Evolutionary conservation across 2,329 filamentous ascomycete species (phyloP).

Genomic region (Cercospora brassicicola): DNA sequence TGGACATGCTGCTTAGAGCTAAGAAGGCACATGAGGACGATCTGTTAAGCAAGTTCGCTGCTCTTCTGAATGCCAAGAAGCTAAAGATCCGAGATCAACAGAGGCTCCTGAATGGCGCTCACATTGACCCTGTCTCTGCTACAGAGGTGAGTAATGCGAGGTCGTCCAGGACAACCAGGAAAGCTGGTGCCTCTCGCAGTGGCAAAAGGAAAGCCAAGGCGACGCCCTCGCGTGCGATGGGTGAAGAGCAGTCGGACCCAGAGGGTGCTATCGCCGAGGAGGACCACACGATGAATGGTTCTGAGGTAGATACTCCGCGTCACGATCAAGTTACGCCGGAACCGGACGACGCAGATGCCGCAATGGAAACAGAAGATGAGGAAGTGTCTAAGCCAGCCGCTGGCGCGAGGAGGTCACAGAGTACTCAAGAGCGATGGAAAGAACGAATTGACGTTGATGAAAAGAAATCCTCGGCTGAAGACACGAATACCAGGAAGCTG

Average conservation of each 20-base stretch:
- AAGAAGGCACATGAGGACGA: conserved; percentile 67
- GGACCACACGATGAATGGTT: conserved; percentile 25
- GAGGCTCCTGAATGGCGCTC: conserved; percentile 58
- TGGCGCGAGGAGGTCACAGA: conserved; percentile 1
- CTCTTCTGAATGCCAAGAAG: conserved; percentile 76
- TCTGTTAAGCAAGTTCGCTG: conserved; percentile 67
- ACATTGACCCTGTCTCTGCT: conserved; percentile 60
- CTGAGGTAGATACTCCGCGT: conserved; percentile 24
- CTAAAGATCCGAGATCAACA: conserved; percentile 75
- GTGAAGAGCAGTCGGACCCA: conserved; percentile 21
- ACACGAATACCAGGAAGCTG: conserved; percentile 19
- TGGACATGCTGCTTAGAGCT: conserved; percentile 65
- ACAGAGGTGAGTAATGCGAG: conserved; percentile 26
- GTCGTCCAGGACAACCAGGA: conserved; percentile 17
- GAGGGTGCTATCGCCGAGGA: conserved; percentile 36
- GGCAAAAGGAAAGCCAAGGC: conserved; percentile 40
- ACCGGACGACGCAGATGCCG: conserved; percentile 13
- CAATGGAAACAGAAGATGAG: conserved; percentile 11
- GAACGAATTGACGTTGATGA: conserved; percentile 21
- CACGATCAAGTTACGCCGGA: conserved; percentile 18
- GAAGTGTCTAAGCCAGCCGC: not conserved
- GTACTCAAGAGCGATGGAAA: conserved; percentile 1
- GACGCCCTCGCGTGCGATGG: conserved; percentile 40
- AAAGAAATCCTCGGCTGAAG: not conserved
- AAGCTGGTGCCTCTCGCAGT: conserved; percentile 32